Percentiles rank a stretch among this genome's conserved stretches.
phyloP scores from a whole-genome alignment of 768 basidiomycete species.

The Mycena haematopus region DNA sequence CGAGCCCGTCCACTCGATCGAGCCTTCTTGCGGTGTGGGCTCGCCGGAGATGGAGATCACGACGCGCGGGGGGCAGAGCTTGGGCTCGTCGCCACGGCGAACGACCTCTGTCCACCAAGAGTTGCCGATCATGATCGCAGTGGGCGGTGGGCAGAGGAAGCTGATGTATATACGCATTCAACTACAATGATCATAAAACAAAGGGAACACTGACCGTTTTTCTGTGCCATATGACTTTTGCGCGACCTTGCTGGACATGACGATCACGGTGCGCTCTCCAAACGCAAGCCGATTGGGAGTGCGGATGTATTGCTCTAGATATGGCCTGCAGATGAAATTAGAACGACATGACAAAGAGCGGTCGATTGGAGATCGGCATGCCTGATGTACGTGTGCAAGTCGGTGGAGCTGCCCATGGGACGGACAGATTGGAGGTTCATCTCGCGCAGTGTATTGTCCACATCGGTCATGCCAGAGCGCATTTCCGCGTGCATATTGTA shows the following conservation, averaged over 20 bases:
- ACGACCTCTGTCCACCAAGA: conserved; percentile 91
- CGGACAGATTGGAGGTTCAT: conserved; percentile 64
- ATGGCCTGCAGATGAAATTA: conserved; percentile 57
- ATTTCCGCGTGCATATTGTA: conserved; percentile 62
- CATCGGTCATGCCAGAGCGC: conserved; percentile 60
- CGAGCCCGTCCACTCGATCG: conserved; percentile 87
- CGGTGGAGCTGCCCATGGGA: conserved; percentile 67
- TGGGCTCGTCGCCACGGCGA: conserved; percentile 76
- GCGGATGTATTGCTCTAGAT: conserved; percentile 84
- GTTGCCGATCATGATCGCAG: conserved; percentile 92
- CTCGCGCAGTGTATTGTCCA: conserved; percentile 67
- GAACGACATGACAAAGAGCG: not conserved
- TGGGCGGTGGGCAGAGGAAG: conserved; percentile 93
- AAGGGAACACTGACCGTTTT: conserved; percentile 66
- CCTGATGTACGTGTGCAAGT: conserved; percentile 85
- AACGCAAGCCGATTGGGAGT: conserved; percentile 86
- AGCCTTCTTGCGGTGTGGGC: conserved; percentile 82
- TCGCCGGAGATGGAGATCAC: conserved; percentile 94
- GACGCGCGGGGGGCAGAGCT: conserved; percentile 79
- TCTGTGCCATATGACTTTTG: conserved; percentile 98
- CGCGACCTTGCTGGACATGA: conserved; percentile 97
- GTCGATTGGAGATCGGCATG: conserved; percentile 40
- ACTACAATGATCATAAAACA: conserved; percentile 12
- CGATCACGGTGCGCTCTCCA: conserved; percentile 92
- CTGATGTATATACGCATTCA: conserved; percentile 39